Evolutionary conservation across 495 filamentous ascomycete species (phyloP), one percentile per base, ranked within the genome.

Genomic region (Clohesyomyces aquaticus): DNA sequence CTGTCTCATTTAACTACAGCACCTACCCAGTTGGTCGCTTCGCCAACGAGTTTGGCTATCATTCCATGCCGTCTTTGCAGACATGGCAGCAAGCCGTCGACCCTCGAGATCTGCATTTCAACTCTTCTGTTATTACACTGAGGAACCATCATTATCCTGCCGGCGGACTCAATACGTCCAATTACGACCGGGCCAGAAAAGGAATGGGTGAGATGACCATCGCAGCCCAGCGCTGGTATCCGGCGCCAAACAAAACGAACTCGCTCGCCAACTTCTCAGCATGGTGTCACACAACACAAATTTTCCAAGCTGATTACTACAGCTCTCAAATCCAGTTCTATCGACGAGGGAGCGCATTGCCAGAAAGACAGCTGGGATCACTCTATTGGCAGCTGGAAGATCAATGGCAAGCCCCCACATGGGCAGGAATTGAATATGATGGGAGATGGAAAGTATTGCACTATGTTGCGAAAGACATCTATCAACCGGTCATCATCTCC

Each of bases 331-430:
- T 88, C 35, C 79, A 83, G 47, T 88, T 83, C 75, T 88, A 89
- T 67, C 85, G 86, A 4, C 78, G 83, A 21, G 86, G 85, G 6
- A 83, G 81, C 43, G 85, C 85, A 0, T 71, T 79, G 68, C 83
- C 82, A 0, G 79, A 88, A 47, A 77, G 82, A 3, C 85, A 88
- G 68, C 76, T 88, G 1, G 87, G 87, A 0, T 80, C 79, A 4
- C 70, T 89, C 8, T 89, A 88, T 70, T 89, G 87, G 87, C 86
- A 89, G 70, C 74, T 89, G 0, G 83, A 89, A 61, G 86, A 88
- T 72, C 83, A 87, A 67, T 88, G 86, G 86, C 83, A 86, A 68
- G 86, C 85, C 8, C 85, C 86, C 0, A 83, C 85, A 0, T 89
- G 86, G 86, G 83, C 86, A 59, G 76, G 83, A 0, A 84, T 86